Conservation (phyloP, 805 yeast species). For the Komagataella populi region DNA sequence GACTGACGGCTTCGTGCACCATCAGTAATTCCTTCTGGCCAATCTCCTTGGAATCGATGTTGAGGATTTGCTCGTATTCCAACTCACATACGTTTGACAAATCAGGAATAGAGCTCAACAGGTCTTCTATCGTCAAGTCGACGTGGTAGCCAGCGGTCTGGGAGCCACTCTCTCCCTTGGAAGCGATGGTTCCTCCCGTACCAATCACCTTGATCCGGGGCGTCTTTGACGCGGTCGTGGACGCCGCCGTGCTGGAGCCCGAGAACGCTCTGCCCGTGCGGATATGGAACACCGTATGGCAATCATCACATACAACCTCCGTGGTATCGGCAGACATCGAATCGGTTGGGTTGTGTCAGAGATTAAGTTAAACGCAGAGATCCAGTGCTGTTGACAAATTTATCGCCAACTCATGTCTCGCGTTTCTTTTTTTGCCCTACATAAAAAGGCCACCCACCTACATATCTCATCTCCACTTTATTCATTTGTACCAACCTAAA, state of each 20-base stretch:
- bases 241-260: not conserved
- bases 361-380: not conserved
- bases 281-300: not conserved
- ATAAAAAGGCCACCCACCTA: not conserved
- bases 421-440: not conserved
- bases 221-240: slow-evolving; percentile 1
- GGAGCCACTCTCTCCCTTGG: slow-evolving; percentile 31
- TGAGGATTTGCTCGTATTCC: slow-evolving; percentile 49
- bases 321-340: not conserved
- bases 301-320: not conserved
- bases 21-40: slow-evolving; percentile 29
- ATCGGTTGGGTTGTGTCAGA: not conserved
- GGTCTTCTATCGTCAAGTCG: slow-evolving; percentile 36
- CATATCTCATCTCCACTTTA: not conserved
- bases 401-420: not conserved
- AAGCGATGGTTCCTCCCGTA: slow-evolving; percentile 49
- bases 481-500: not conserved
- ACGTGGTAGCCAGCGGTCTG: slow-evolving; percentile 43
- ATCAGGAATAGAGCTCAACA: slow-evolving; percentile 41
- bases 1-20: slow-evolving; percentile 31
- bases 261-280: not conserved
- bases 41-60: slow-evolving; percentile 47
- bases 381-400: not conserved
- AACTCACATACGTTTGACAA: slow-evolving; percentile 37
- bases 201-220: slow-evolving; percentile 34